These are phyloP conservation scores for Pseudonitzschia delicatissima DNA, from an alignment of 108 stramenopile species.

Conservation along the genomic window DNA sequence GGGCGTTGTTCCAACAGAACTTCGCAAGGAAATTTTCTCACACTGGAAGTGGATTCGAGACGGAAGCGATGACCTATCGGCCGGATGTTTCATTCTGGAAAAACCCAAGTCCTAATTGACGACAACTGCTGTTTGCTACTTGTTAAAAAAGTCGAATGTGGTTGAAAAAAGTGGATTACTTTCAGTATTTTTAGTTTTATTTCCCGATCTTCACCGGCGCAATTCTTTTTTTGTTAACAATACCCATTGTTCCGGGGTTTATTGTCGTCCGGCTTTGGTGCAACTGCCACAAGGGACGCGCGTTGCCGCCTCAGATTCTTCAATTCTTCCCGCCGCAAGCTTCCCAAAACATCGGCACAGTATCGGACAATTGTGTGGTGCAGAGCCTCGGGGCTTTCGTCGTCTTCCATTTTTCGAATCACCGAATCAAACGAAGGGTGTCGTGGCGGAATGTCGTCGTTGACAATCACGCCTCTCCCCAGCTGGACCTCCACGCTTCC, in stretches of 20 bases:
- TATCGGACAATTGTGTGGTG: constrained; percentile 82
- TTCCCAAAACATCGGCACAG: constrained; percentile 83
- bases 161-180: background rate
- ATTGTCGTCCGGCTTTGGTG: background rate
- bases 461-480: constrained; percentile 18
- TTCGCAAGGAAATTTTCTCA: constrained; percentile 45
- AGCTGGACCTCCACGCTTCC: constrained; percentile 37
- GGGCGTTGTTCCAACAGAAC: constrained; percentile 66
- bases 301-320: constrained; percentile 41
- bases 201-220: background rate
- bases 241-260: background rate
- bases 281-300: background rate
- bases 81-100: constrained; percentile 72
- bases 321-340: constrained; percentile 75
- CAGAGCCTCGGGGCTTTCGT: constrained; percentile 58
- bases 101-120: too few relatives aligned
- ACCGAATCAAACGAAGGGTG: constrained; percentile 56
- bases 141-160: too few relatives aligned
- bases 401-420: constrained; percentile 73
- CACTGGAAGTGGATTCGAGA: constrained; percentile 75
- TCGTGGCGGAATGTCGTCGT: constrained; percentile 22
- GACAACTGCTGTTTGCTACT: too few relatives aligned
- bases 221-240: background rate
- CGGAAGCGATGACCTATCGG: constrained; percentile 67
- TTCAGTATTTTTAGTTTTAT: background rate